Conservation (phyloP, 2,329 filamentous ascomycete genomes). For the Aspergillus neotritici region DNA sequence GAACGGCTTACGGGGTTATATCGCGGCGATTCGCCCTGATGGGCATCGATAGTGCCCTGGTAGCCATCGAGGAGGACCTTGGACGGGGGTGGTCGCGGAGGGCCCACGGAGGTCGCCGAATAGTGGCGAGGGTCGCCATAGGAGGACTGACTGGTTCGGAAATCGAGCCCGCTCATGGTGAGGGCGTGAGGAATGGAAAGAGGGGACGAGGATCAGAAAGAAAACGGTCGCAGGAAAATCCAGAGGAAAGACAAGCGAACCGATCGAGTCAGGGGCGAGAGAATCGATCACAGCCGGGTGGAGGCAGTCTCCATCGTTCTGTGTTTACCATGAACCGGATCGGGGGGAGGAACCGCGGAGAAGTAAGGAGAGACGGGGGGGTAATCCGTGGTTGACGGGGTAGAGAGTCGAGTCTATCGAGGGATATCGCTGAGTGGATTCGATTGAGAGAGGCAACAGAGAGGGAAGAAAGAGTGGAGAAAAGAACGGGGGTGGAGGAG, state of each 20-base stretch:
- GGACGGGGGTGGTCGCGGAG: conserved; percentile 28
- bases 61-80: conserved; percentile 57
- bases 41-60: conserved; percentile 51
- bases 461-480: conserved; percentile 3
- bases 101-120: conserved; percentile 31
- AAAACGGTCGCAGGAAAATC: background rate
- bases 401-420: too few species aligned
- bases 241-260: background rate
- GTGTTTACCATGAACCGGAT: too few species aligned
- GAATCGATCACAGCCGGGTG: conserved; percentile 1
- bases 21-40: conserved; percentile 50
- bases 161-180: conserved; percentile 32
- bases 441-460: background rate
- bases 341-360: too few species aligned
- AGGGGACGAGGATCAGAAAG: conserved; percentile 3
- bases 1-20: conserved; percentile 52
- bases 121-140: conserved; percentile 38
- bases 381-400: too few species aligned
- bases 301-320: too few species aligned
- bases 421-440: background rate
- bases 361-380: too few species aligned
- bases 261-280: conserved; percentile 8
- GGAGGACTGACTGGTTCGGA: conserved; percentile 37
- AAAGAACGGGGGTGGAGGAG: background rate
- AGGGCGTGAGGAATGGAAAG: conserved; percentile 8